A percentile compares a stretch with the other conserved stretches of the same genome.
These are phyloP conservation scores for Erodium maritimum DNA, from an alignment of 345 rosid genomes.

Conservation along the genomic window DNA sequence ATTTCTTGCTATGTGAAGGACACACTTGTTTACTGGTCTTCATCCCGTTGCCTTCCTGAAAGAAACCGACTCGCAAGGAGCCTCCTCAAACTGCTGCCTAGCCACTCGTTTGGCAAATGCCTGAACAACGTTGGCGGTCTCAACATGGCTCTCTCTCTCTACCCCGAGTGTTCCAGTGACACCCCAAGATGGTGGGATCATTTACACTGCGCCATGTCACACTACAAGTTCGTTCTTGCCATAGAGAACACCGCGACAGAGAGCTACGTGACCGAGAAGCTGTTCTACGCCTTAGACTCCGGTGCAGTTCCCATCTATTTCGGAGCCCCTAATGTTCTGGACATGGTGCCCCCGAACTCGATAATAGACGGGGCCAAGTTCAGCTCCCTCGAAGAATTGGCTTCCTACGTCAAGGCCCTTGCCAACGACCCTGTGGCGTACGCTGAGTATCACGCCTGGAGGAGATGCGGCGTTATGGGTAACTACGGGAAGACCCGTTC, in stretches of 20 bases:
- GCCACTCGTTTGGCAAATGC: constrained; percentile 92
- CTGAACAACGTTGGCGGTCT: constrained; percentile 74
- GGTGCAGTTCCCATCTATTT: constrained; percentile 81
- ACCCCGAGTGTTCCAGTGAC: constrained; percentile 54
- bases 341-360: constrained; percentile 78
- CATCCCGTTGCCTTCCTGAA: constrained; percentile 72
- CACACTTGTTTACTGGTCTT: constrained; percentile 79
- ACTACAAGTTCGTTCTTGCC: constrained; percentile 85
- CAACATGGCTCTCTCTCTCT: constrained; percentile 59
- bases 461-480: constrained; percentile 75
- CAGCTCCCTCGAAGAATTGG: constrained; percentile 51
- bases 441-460: constrained; percentile 90
- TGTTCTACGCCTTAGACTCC: constrained; percentile 73
- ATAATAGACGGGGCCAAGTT: constrained; percentile 74
- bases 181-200: constrained; percentile 85
- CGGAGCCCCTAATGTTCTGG: constrained; percentile 77
- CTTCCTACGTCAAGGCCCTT: constrained; percentile 45
- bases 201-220: constrained; percentile 90
- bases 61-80: constrained; percentile 59
- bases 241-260: constrained; percentile 77
- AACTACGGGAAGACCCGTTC: constrained; percentile 54
- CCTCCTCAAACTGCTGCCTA: constrained; percentile 51
- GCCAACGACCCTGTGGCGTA: constrained; percentile 68
- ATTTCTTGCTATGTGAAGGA: constrained; percentile 24
- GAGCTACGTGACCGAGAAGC: constrained; percentile 89